Evolutionary conservation across 1,284 basidiomycete species (phyloP), one percentile per base, ranked within the genome.

Genomic region (Apiotrichum laibachii): DNA sequence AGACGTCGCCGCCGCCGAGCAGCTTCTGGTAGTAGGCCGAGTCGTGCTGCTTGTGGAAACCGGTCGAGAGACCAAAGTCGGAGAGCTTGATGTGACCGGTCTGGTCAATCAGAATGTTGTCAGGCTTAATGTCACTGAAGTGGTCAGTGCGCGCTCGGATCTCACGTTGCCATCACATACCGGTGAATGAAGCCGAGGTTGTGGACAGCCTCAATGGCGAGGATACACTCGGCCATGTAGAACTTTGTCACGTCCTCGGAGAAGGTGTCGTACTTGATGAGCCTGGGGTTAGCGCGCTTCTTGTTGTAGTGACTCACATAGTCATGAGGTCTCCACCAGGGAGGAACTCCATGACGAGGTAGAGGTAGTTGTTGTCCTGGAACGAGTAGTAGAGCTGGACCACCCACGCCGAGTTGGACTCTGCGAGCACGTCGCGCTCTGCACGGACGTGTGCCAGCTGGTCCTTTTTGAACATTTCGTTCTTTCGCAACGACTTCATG

Each of bases 181-280:
- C 89, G 89, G 78, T 99, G 95, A 70, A 99, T 98, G 77, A 98
- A 99, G n/a, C 95, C 95, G 22, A 99, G 85, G 70, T 92, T 92
- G 80, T 99, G 95, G 2, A 99, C 95, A 1, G 94, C 95, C 77
- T 99, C 95, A 62, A 99, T 94, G 21, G 95, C 95, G 37, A 99
- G 83, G 56, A 98, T 92, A 76, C 93, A 97, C 79, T 99, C 95
- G 45, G 95, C 95, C 86, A 99, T 97, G 80, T 99, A 99, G 81
- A 99, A 99, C 57, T 96, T 87, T 37, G 93, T 96, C 42, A 99
- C 95, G 74, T 99, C 95, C 77, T 99, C 95, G 11, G 91, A 92
- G 80, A 99, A 99, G 1, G 95, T 92, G 77, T 99, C 95, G 79
- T 99, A 98, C 80, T 98, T 98, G 88, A 99, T 99, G 65, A 99